These are phyloP conservation scores for Tetrapisispora iriomotensis DNA, from an alignment of 805 yeast genomes.

Conservation along the genomic window DNA sequence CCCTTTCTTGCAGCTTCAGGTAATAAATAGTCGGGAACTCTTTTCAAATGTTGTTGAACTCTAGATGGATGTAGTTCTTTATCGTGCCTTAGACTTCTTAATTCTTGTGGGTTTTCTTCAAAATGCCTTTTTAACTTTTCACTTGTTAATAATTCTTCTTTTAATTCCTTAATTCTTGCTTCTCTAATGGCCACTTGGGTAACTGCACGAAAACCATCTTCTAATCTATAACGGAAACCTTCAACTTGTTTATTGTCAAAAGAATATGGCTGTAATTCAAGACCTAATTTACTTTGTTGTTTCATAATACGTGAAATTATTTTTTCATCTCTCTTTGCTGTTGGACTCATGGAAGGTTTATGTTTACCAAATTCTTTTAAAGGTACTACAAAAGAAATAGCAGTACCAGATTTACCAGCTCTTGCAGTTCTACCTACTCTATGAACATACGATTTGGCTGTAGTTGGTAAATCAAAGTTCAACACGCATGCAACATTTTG, in stretches of 20 bases:
- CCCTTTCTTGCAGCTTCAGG: slow-evolving; percentile 66
- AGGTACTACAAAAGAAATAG: slow-evolving; percentile 85
- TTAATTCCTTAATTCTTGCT: slow-evolving; percentile 83
- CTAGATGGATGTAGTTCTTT: slow-evolving; percentile 76
- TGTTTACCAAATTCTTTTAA: slow-evolving; percentile 80
- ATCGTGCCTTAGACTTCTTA: slow-evolving; percentile 83
- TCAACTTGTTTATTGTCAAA: slow-evolving; percentile 89
- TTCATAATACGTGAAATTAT: slow-evolving; percentile 64
- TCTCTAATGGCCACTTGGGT: slow-evolving; percentile 84
- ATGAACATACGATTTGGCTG: slow-evolving; percentile 83
- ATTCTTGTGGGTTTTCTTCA: slow-evolving; percentile 94
- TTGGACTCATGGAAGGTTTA: slow-evolving; percentile 59
- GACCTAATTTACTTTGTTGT: slow-evolving; percentile 65
- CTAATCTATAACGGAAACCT: slow-evolving; percentile 91
- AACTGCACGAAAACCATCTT: slow-evolving; percentile 93
- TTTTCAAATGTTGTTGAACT: slow-evolving; percentile 73
- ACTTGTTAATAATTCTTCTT: slow-evolving; percentile 75
- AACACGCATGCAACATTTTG: slow-evolving; percentile 92
- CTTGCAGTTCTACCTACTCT: slow-evolving; percentile 96
- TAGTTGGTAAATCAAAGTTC: slow-evolving; percentile 87
- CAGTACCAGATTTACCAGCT: slow-evolving; percentile 92
- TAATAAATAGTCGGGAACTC: slow-evolving; percentile 84
- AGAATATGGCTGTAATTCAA: slow-evolving; percentile 74
- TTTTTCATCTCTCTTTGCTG: slow-evolving; percentile 80
- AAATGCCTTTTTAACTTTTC: slow-evolving; percentile 89